Percentiles rank a stretch among this genome's conserved stretches.
These are phyloP conservation scores for Talinum fruticosum DNA, from an alignment of 148 eudicot species.

Conservation along the genomic window DNA sequence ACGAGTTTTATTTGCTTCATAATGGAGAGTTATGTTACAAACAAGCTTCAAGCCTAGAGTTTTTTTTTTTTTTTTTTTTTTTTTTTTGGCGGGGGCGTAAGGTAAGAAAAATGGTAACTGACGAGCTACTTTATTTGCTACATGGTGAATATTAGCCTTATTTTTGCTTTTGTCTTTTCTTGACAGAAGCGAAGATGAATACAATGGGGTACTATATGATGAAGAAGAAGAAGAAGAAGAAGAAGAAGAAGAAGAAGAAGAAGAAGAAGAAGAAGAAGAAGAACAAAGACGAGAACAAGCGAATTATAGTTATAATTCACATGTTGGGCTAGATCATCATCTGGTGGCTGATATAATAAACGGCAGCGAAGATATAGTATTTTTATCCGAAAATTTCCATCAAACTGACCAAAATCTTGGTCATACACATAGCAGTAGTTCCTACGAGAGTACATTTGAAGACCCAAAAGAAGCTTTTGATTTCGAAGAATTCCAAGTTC, in stretches of 20 bases:
- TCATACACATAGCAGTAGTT: conserved; percentile 16
- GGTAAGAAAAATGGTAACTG: too few relatives aligned
- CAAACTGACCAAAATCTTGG: conserved; percentile 6
- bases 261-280: conserved; percentile 37
- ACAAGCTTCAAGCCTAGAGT: not conserved
- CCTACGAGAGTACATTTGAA: conserved; percentile 20
- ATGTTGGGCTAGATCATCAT: conserved; percentile 34
- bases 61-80: too few relatives aligned
- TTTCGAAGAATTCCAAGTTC: conserved; percentile 1
- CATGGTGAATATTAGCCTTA: not conserved
- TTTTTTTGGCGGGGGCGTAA: too few relatives aligned
- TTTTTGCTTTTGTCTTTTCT: not conserved
- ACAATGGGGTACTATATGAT: conserved; percentile 43
- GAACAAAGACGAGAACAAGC: conserved; percentile 23
- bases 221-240: conserved; percentile 38
- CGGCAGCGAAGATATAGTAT: conserved; percentile 32
- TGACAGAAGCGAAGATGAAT: conserved; percentile 43
- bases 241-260: conserved; percentile 20
- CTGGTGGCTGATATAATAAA: conserved; percentile 44
- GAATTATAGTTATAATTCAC: conserved; percentile 16
- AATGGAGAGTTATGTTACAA: not conserved
- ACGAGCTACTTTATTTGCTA: not conserved
- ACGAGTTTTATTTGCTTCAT: not conserved
- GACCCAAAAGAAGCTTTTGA: conserved; percentile 17
- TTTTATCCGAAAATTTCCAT: conserved; percentile 21